These are phyloP conservation scores for Agarophyton chilense DNA, from an alignment of 23 red algal genomes.

Conservation along the genomic window DNA sequence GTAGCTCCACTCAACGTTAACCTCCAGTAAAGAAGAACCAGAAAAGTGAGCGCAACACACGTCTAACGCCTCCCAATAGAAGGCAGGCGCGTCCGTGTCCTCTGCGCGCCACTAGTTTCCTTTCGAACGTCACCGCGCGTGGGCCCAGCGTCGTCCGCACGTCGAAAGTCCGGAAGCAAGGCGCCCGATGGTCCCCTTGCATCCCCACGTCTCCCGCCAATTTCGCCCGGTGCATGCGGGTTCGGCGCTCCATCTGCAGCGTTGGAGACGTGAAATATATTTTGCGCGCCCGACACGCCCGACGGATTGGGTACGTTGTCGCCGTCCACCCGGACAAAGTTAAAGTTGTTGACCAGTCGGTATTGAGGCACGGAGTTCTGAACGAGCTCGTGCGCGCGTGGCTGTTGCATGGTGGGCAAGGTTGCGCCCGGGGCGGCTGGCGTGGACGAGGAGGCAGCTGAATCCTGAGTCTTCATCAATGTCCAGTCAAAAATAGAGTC, in stretches of 20 bases:
- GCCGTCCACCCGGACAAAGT: too few relatives aligned
- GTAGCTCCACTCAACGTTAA: background rate
- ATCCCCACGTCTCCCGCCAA: background rate
- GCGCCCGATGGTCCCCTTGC: background rate
- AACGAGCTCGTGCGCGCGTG: background rate
- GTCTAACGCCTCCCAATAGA: conserved; percentile 39
- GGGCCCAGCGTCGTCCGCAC: background rate
- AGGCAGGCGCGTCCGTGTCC: conserved; percentile 63
- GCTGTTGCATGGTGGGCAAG: background rate
- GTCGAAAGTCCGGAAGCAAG: background rate
- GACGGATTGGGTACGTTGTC: too few relatives aligned
- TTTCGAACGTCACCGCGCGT: conserved; percentile 41
- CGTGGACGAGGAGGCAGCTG: background rate
- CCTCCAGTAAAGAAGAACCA: background rate
- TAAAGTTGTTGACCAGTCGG: background rate
- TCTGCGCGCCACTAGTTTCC: conserved; percentile 13
- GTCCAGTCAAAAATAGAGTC: conserved; percentile 99
- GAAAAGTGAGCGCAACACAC: background rate
- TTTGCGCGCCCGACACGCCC: background rate
- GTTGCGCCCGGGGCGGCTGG: background rate
- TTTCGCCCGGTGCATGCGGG: background rate
- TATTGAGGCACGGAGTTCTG: background rate
- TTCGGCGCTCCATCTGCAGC: background rate
- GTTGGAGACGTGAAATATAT: background rate
- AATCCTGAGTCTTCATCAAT: conserved; percentile 72